phyloP scores from a whole-genome alignment of 805 yeast genomes.

The Groenewaldozyma tartarivorans region DNA sequence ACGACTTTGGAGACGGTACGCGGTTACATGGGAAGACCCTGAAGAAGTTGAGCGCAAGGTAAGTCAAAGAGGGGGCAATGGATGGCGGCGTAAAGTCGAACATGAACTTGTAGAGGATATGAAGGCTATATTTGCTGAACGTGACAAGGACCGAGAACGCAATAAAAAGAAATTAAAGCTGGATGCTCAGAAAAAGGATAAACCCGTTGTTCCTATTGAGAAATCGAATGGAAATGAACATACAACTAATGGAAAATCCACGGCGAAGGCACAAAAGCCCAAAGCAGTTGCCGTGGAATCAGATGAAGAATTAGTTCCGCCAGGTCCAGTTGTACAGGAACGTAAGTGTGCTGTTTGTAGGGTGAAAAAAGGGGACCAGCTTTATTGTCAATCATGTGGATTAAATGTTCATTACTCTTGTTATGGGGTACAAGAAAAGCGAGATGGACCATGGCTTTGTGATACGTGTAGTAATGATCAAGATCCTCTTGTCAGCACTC shows the following conservation, averaged over 20 bases:
- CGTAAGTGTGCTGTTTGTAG: not conserved
- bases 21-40: constrained; percentile 78
- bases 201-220: constrained; percentile 8
- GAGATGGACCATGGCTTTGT: constrained; percentile 51
- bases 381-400: constrained; percentile 59
- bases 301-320: constrained; percentile 13
- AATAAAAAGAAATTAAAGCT: constrained; percentile 10
- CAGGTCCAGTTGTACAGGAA: not conserved
- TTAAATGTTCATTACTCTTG: constrained; percentile 62
- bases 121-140: constrained; percentile 20
- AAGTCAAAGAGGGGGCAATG: constrained; percentile 34
- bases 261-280: constrained; percentile 10
- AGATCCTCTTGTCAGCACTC: constrained; percentile 47
- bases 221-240: constrained; percentile 7
- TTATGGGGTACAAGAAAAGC: constrained; percentile 39
- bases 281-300: constrained; percentile 10
- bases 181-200: constrained; percentile 11
- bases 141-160: constrained; percentile 18
- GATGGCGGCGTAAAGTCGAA: constrained; percentile 57
- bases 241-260: constrained; percentile 1
- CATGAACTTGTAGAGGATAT: constrained; percentile 50
- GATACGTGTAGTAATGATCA: constrained; percentile 68
- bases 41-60: constrained; percentile 38
- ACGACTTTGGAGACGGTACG: constrained; percentile 83
- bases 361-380: constrained; percentile 26